phyloP scores from a whole-genome alignment of 768 basidiomycete species.

The Paxillus involutus region DNA sequence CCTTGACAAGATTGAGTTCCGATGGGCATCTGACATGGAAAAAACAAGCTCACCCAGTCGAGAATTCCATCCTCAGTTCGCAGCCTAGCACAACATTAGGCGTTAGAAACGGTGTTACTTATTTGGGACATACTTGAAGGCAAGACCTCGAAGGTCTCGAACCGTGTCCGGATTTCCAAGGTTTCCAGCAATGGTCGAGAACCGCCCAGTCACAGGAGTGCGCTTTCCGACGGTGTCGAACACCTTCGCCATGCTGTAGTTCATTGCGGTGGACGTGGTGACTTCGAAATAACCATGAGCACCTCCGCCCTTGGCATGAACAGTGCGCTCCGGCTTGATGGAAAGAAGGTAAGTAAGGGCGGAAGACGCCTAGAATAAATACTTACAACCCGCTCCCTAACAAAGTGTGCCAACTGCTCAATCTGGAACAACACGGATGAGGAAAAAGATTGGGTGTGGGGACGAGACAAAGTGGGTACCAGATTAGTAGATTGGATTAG shows the following conservation, averaged over 20 bases:
- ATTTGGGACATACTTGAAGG: slow-evolving; percentile 39
- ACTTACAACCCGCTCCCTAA: slow-evolving; percentile 19
- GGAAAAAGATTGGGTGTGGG: not conserved
- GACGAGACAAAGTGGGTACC: not conserved
- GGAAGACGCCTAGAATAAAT: too few relatives aligned
- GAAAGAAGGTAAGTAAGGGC: not conserved
- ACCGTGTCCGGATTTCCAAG: slow-evolving; percentile 48
- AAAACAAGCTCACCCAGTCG: too few relatives aligned
- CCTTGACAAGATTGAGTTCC: too few relatives aligned
- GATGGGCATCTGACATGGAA: too few relatives aligned
- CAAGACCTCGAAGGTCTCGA: slow-evolving; percentile 56
- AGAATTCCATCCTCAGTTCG: too few relatives aligned
- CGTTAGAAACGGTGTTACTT: too few relatives aligned
- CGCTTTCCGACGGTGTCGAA: slow-evolving; percentile 17
- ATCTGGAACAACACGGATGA: slow-evolving; percentile 7
- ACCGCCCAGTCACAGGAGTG: slow-evolving; percentile 31
- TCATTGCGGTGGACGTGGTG: slow-evolving; percentile 13
- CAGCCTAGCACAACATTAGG: too few relatives aligned
- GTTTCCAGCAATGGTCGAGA: slow-evolving; percentile 57
- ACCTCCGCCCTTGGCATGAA: slow-evolving; percentile 17
- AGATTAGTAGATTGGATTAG: slow-evolving; percentile 12
- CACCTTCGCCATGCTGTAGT: slow-evolving; percentile 15
- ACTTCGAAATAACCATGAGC: slow-evolving; percentile 19
- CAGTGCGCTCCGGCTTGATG: slow-evolving; percentile 13
- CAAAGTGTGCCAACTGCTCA: slow-evolving; percentile 16